phyloP scores from a whole-genome alignment of 2,329 filamentous ascomycete species.

The Fusarium nisikadoi region DNA sequence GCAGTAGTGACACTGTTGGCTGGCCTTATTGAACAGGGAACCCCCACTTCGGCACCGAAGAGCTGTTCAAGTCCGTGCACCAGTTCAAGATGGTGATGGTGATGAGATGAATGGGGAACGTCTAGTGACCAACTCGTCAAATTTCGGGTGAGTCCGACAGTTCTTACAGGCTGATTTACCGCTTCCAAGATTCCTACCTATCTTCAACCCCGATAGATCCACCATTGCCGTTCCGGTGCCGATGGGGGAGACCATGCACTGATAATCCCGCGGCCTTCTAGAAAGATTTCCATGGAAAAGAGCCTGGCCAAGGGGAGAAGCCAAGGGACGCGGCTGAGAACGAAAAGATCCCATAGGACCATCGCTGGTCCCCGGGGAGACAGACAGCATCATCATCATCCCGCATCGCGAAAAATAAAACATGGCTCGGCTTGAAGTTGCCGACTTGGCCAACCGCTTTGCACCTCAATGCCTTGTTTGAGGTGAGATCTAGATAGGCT shows the following conservation, averaged over 20 bases:
- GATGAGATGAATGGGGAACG: conserved; percentile 22
- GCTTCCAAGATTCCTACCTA: not conserved
- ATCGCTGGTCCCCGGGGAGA: not conserved
- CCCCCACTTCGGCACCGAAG: conserved; percentile 39
- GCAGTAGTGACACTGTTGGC: not conserved
- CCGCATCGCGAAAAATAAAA: conserved; percentile 6
- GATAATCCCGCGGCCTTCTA: conserved; percentile 38
- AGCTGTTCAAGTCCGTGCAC: conserved; percentile 24
- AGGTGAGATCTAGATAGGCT: conserved; percentile 6
- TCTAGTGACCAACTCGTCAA: conserved; percentile 2
- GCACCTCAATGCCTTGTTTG: conserved; percentile 4
- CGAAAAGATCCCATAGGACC: conserved; percentile 14
- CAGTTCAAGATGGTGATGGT: not conserved
- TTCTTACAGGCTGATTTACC: not conserved
- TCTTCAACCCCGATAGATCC: conserved; percentile 1
- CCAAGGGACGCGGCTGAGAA: conserved; percentile 1
- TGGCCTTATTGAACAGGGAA: not conserved
- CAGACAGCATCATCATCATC: conserved; percentile 17
- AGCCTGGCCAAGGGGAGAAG: conserved; percentile 7
- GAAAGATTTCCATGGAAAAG: conserved; percentile 26
- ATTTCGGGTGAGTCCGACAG: conserved; percentile 12
- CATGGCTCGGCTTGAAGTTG: conserved; percentile 25
- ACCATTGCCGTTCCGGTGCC: conserved; percentile 31
- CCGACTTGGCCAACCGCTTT: conserved; percentile 19
- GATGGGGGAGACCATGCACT: conserved; percentile 16